A percentile compares a stretch with the other conserved stretches of the same genome.
Conservation (phyloP, 1,139 yeast genomes). For the Suhomyces chickasaworum region DNA sequence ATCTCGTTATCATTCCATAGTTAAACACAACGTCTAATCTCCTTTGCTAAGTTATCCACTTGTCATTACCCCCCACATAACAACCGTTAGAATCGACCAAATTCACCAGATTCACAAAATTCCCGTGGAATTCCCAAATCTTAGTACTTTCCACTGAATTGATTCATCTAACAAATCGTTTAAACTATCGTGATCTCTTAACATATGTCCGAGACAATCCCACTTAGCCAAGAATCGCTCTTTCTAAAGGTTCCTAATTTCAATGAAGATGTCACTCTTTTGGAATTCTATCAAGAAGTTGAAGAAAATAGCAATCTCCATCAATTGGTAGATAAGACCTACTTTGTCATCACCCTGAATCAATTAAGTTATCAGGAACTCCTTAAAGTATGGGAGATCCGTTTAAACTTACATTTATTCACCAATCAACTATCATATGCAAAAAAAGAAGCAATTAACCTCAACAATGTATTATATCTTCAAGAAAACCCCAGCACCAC, state of each 20-base stretch:
- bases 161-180: neutral
- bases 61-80: neutral
- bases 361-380: constrained; percentile 14
- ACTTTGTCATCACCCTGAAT: constrained; percentile 18
- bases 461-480: constrained; percentile 40
- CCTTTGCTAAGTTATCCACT: neutral
- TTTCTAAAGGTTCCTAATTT: constrained; percentile 20
- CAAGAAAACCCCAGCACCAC: constrained; percentile 29
- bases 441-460: constrained; percentile 39
- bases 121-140: too few relatives aligned
- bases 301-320: constrained; percentile 13
- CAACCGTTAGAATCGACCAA: neutral
- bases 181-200: neutral
- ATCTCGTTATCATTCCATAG: constrained; percentile 1
- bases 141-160: too few relatives aligned
- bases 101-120: too few relatives aligned
- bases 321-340: constrained; percentile 19
- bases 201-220: constrained; percentile 6
- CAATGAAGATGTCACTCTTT: neutral
- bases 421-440: constrained; percentile 34
- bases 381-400: constrained; percentile 41
- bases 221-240: constrained; percentile 19
- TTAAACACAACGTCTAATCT: constrained; percentile 1
- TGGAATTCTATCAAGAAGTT: constrained; percentile 2
- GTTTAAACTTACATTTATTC: constrained; percentile 37